These are phyloP conservation scores for Fusarium circinatum DNA, from an alignment of 2,329 filamentous ascomycete genomes.

Conservation along the genomic window DNA sequence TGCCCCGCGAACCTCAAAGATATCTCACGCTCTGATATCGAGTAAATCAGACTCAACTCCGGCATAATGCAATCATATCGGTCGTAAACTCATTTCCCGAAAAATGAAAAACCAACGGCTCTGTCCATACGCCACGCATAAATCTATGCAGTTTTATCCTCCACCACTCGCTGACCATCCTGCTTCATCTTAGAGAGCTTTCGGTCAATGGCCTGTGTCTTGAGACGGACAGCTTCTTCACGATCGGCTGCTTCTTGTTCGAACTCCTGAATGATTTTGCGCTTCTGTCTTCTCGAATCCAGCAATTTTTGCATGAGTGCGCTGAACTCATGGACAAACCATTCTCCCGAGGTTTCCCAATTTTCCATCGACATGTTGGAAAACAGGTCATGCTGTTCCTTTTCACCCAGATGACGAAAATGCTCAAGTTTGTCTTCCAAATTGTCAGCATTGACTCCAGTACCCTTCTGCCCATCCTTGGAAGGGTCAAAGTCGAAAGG, in stretches of 20 bases:
- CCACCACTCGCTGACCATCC: conserved; percentile 67
- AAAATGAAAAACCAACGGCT: neutral
- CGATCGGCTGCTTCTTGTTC: conserved; percentile 65
- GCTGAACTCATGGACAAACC: conserved; percentile 66
- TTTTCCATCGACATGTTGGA: conserved; percentile 63
- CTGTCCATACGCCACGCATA: neutral
- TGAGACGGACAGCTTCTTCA: conserved; percentile 64
- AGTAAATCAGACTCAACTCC: conserved; percentile 39
- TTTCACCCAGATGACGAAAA: conserved; percentile 57
- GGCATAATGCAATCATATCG: conserved; percentile 43
- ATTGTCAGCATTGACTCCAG: conserved; percentile 52
- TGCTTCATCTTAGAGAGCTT: conserved; percentile 66
- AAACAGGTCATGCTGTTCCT: conserved; percentile 63
- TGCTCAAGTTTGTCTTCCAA: conserved; percentile 62
- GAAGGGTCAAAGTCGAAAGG: conserved; percentile 68
- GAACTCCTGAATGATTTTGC: conserved; percentile 60
- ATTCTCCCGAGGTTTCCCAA: conserved; percentile 69
- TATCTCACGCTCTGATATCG: conserved; percentile 23
- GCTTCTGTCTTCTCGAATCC: conserved; percentile 60
- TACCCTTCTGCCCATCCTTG: conserved; percentile 51
- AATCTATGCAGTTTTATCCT: conserved; percentile 48
- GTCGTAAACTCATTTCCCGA: conserved; percentile 33
- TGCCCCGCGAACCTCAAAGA: conserved; percentile 28
- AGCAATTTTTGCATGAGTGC: conserved; percentile 60
- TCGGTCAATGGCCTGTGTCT: conserved; percentile 63